Conservation (phyloP, 495 filamentous ascomycete genomes). For the Diplogelasinospora grovesii region DNA sequence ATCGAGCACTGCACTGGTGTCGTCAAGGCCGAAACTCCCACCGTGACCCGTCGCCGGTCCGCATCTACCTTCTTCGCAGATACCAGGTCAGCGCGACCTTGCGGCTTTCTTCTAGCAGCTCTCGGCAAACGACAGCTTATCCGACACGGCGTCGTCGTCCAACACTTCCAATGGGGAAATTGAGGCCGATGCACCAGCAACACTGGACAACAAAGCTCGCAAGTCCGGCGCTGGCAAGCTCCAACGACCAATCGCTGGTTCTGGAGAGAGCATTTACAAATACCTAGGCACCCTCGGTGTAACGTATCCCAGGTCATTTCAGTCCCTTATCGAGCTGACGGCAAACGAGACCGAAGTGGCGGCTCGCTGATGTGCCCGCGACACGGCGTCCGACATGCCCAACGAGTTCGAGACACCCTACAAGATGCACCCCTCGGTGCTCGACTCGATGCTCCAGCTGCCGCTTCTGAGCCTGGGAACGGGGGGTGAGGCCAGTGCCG, state of each 20-base stretch:
- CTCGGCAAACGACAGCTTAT: conserved; percentile 7
- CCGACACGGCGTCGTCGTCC: conserved; percentile 8
- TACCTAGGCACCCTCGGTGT: conserved; percentile 16
- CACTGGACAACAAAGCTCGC: conserved; percentile 4
- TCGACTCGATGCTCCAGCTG: conserved; percentile 39
- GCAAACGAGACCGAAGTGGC: conserved; percentile 19
- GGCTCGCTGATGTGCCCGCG: conserved; percentile 29
- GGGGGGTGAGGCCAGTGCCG: neutral
- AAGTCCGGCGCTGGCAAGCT: conserved; percentile 3
- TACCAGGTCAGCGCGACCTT: neutral
- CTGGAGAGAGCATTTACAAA: conserved; percentile 9
- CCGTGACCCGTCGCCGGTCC: conserved; percentile 16
- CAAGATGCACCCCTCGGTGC: conserved; percentile 36
- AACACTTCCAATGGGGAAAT: conserved; percentile 9
- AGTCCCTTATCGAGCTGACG: conserved; percentile 30
- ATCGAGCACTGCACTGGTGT: conserved; percentile 28
- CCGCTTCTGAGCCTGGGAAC: conserved; percentile 19
- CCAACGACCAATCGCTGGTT: neutral
- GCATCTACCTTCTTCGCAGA: conserved; percentile 3
- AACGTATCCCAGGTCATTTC: conserved; percentile 30
- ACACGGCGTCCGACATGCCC: conserved; percentile 44
- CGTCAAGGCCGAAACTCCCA: conserved; percentile 25
- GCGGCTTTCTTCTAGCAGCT: neutral
- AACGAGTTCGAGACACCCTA: conserved; percentile 33
- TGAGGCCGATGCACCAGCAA: conserved; percentile 4